These are phyloP conservation scores for Nakazawaea sp. DNA, from an alignment of 805 yeast genomes.

Conservation along the genomic window DNA sequence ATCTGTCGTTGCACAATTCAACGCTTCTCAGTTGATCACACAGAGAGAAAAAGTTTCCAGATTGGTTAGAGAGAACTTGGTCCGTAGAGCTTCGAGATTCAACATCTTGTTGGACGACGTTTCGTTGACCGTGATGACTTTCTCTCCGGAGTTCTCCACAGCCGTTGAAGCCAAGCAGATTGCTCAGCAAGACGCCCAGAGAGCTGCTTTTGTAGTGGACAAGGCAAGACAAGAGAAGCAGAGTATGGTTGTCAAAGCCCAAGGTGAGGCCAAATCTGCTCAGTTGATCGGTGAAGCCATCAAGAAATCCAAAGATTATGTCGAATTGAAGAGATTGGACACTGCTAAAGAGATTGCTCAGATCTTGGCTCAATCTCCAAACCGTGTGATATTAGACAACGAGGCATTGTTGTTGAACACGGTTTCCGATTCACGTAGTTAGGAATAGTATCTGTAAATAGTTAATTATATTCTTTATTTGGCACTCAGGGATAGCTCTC, in stretches of 20 bases:
- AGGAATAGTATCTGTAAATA: constrained; percentile 10
- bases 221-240: constrained; percentile 97
- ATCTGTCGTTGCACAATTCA: constrained; percentile 96
- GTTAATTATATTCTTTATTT: neutral
- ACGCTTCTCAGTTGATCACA: constrained; percentile 97
- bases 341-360: constrained; percentile 94
- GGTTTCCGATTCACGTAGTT: constrained; percentile 65
- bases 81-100: constrained; percentile 87
- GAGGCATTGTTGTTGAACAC: constrained; percentile 90
- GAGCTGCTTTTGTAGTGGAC: constrained; percentile 96
- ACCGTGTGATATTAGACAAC: constrained; percentile 85
- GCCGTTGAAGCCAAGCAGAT: constrained; percentile 99
- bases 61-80: constrained; percentile 82
- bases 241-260: constrained; percentile 92
- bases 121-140: constrained; percentile 93
- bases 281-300: constrained; percentile 98
- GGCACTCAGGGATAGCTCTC: no score
- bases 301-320: constrained; percentile 92
- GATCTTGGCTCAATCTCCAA: constrained; percentile 81
- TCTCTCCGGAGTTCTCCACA: constrained; percentile 93
- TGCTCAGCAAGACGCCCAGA: constrained; percentile 98
- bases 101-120: constrained; percentile 90
- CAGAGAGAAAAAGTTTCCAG: constrained; percentile 95
- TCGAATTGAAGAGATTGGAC: constrained; percentile 92
- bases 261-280: constrained; percentile 98